Evolutionary conservation across 2,329 filamentous ascomycete genomes (phyloP), one percentile per base, ranked within the genome.

Genomic region (Falciphora oryzae): DNA sequence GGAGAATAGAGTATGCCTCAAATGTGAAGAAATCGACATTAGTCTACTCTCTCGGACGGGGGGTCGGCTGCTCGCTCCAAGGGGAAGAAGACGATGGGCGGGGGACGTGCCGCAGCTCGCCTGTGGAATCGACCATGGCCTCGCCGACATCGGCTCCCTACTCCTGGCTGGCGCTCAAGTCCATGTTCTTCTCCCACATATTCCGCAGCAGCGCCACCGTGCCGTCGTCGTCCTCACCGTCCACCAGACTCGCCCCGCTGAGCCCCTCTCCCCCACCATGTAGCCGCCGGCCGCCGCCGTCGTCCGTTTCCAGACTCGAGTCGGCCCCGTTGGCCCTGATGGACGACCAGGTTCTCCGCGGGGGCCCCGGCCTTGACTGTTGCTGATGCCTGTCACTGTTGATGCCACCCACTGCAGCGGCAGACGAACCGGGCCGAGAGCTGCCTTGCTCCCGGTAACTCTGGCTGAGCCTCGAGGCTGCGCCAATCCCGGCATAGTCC

Each of bases 151-250:
- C 68, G 64, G 70, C 65, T 66, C 67, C 68, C 73, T 76, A 80
- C 56, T 80, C 78, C 74, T 81, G 79, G 70, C 85, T 87, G 32
- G 81, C 81, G 69, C 83, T 83, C 65, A 87, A 74, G 69, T 87
- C 83, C 73, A 80, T 76, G 61, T 79, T 83, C 77, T 84, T 87
- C 59, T 88, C 85, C 86, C 86, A 89, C 61, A 89, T 73, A 67
- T 83, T 84, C 64, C 85, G 77, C 63, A 89, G 74, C 58, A 87
- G 69, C 5, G 81, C 76, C 1, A 80, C 75, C 1, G 83, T 81
- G 13, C 78, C 80, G 62, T 84, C 81, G 61, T 83, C 81, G 28
- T 80, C 78, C 27, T 31, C 13, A 3, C 75, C 76, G n/a, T 81
- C 81, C 0, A 79, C 78, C 2, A 81, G 73, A 64, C 81, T 84